A percentile compares a stretch with the other conserved stretches of the same genome.
These are phyloP conservation scores for Lizonia empirigonia DNA, from an alignment of 2,329 filamentous ascomycete genomes.

Conservation along the genomic window DNA sequence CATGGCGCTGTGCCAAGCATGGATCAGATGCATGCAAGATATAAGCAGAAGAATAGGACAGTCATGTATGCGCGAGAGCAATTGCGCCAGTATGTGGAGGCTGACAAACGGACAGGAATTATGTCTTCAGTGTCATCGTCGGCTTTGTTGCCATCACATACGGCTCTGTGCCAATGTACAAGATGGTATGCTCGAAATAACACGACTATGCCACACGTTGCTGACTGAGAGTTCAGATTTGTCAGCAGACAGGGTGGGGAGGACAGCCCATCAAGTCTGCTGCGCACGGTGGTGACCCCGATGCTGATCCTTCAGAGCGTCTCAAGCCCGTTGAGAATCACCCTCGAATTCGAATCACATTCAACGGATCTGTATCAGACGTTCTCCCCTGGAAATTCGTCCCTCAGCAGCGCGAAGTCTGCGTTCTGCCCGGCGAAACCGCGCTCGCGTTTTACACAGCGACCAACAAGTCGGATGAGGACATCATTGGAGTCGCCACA, in stretches of 20 bases:
- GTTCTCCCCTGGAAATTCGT: slow-evolving; percentile 96
- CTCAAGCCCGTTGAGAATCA: slow-evolving; percentile 80
- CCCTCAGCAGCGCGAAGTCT: slow-evolving; percentile 94
- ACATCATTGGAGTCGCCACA: slow-evolving; percentile 97
- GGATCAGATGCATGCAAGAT: slow-evolving; percentile 68
- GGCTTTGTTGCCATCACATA: slow-evolving; percentile 82
- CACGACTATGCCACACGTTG: background rate
- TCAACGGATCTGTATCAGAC: slow-evolving; percentile 94
- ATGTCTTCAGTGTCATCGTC: slow-evolving; percentile 76
- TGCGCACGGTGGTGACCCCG: slow-evolving; percentile 62
- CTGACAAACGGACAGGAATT: slow-evolving; percentile 60
- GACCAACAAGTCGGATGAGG: slow-evolving; percentile 84
- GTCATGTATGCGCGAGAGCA: slow-evolving; percentile 57
- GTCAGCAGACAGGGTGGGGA: slow-evolving; percentile 86
- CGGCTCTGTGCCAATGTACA: slow-evolving; percentile 84
- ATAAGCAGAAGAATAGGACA: slow-evolving; percentile 70
- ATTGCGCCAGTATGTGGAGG: background rate
- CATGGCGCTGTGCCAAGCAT: slow-evolving; percentile 59
- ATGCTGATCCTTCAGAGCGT: slow-evolving; percentile 72
- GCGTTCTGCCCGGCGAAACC: slow-evolving; percentile 93
- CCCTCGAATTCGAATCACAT: slow-evolving; percentile 90
- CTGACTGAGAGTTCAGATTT: slow-evolving; percentile 62
- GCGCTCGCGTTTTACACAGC: slow-evolving; percentile 97
- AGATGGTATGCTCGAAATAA: slow-evolving; percentile 66
- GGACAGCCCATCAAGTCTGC: slow-evolving; percentile 88